A percentile compares a stretch with the other conserved stretches of the same genome.
Evolutionary conservation across 2,329 filamentous ascomycete species (phyloP).

Genomic region (Sclerotinia minor): DNA sequence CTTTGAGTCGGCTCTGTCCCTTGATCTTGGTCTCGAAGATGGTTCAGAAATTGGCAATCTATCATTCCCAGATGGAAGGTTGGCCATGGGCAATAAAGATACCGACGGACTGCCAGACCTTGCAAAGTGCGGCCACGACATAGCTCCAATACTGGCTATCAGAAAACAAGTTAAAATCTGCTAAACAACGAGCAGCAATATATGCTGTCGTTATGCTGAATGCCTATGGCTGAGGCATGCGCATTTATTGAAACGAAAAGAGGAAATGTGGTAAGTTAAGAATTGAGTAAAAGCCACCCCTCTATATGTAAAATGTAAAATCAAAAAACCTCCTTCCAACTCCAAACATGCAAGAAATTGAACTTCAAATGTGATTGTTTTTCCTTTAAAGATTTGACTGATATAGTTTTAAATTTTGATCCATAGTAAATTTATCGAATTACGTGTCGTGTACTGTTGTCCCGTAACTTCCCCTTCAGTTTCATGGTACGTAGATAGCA

Average conservation of each 20-base stretch:
- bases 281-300: background rate
- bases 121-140: conserved; percentile 41
- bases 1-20: conserved; percentile 35
- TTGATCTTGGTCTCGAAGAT: conserved; percentile 32
- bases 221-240: conserved; percentile 41
- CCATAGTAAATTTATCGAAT: conserved; percentile 18
- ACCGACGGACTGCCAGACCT: conserved; percentile 38
- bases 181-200: conserved; percentile 38
- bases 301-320: background rate
- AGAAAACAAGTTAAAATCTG: background rate
- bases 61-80: conserved; percentile 35
- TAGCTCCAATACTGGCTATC: conserved; percentile 27
- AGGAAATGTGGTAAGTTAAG: conserved; percentile 10
- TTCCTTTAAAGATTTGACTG: conserved; percentile 1
- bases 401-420: conserved; percentile 8
- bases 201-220: conserved; percentile 38
- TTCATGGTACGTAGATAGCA: conserved; percentile 7
- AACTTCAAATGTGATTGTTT: background rate
- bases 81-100: conserved; percentile 38
- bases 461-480: background rate
- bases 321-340: conserved; percentile 10
- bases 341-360: conserved; percentile 18
- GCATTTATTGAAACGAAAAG: conserved; percentile 23
- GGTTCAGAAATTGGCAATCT: conserved; percentile 33
- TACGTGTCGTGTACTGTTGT: conserved; percentile 16